Conservation (phyloP, 306 rosid species). For the Rosa multiflora region DNA sequence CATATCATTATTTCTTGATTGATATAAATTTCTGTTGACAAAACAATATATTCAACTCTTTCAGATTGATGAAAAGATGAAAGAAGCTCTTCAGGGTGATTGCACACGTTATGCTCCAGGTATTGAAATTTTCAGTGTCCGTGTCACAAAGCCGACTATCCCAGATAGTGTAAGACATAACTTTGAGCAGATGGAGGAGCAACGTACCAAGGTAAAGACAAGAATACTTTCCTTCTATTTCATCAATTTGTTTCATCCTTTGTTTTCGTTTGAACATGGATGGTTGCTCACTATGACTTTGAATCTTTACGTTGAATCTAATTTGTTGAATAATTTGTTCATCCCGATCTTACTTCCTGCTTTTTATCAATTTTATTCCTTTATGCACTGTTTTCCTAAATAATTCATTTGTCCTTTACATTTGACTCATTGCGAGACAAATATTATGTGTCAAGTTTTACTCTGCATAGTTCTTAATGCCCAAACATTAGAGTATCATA, state of each 20-base stretch:
- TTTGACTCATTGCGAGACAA: no score
- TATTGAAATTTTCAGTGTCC: conserved; percentile 84
- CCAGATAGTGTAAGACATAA: conserved; percentile 68
- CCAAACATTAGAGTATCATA: no score
- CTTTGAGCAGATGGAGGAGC: conserved; percentile 91
- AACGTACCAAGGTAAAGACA: conserved; percentile 79
- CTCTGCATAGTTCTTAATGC: no score
- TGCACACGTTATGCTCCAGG: conserved; percentile 93
- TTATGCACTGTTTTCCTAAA: no score
- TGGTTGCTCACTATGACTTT: no score
- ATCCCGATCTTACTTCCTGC: no score
- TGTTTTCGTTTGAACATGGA: background rate
- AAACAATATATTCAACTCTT: no score
- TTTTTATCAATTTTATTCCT: no score
- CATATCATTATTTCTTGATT: background rate
- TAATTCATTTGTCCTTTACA: no score
- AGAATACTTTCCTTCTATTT: background rate
- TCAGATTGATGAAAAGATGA: conserved; percentile 94
- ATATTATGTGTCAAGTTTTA: no score
- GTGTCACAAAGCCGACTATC: conserved; percentile 86
- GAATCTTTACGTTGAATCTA: no score
- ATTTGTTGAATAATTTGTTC: no score
- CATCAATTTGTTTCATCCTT: background rate
- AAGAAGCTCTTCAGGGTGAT: conserved; percentile 90
- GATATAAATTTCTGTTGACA: background rate